A percentile compares a stretch with the other conserved stretches of the same genome.
phyloP scores from a whole-genome alignment of 2,329 filamentous ascomycete species.

The Sclerotinia nivalis region DNA sequence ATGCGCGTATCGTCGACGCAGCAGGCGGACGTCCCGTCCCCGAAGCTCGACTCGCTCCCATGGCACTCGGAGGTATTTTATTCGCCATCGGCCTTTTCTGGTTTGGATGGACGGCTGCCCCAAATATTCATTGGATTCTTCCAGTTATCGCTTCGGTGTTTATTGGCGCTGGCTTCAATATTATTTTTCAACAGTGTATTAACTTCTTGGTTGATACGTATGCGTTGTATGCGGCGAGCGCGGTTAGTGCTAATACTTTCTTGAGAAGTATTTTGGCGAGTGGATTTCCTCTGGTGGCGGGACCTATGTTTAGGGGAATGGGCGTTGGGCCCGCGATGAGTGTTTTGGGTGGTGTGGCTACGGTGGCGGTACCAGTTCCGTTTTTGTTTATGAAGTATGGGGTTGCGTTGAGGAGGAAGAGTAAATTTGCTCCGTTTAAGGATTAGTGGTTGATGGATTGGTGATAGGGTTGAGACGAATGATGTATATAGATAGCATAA shows the following conservation, averaged over 20 bases:
- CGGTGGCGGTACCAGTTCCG: constrained; percentile 56
- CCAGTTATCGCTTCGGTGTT: constrained; percentile 28
- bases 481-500: background rate
- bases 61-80: constrained; percentile 44
- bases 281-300: constrained; percentile 48
- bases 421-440: constrained; percentile 46
- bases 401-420: constrained; percentile 44
- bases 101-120: constrained; percentile 38
- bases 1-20: constrained; percentile 33
- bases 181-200: constrained; percentile 40
- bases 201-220: constrained; percentile 47
- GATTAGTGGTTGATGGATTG: constrained; percentile 1
- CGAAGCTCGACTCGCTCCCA: constrained; percentile 51
- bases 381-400: constrained; percentile 52
- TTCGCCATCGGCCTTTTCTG: constrained; percentile 39
- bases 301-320: constrained; percentile 59
- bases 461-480: no score
- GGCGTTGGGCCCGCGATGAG: constrained; percentile 65
- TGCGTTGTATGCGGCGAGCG: constrained; percentile 49
- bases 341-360: constrained; percentile 60
- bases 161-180: constrained; percentile 40
- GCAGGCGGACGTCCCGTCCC: constrained; percentile 46
- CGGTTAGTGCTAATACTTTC: constrained; percentile 49
- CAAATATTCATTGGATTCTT: constrained; percentile 31
- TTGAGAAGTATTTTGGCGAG: constrained; percentile 49